Conservation (phyloP, 805 yeast genomes). For the Cyberlindnera saturnus region DNA sequence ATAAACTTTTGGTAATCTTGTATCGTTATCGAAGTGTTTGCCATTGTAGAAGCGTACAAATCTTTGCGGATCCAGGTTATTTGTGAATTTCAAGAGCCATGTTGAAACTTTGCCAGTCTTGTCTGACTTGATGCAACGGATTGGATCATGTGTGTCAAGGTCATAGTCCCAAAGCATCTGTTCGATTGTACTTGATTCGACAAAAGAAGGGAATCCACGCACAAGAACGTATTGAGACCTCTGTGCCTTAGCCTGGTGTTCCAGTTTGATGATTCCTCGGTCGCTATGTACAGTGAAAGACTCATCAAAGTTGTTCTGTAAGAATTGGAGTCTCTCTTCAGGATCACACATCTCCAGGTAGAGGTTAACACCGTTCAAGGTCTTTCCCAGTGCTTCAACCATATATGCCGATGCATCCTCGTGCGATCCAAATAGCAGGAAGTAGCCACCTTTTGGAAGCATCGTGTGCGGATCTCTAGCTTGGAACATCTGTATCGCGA, state of each 20-base stretch:
- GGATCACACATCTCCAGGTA: constrained; percentile 39
- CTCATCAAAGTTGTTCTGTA: constrained; percentile 1
- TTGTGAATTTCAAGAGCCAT: constrained; percentile 40
- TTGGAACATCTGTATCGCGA: constrained; percentile 34
- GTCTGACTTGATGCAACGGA: constrained; percentile 8
- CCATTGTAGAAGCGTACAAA: constrained; percentile 54
- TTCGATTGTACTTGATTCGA: constrained; percentile 30
- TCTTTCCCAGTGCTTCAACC: constrained; percentile 42
- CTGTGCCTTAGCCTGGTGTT: not conserved
- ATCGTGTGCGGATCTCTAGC: constrained; percentile 43
- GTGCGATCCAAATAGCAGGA: constrained; percentile 41
- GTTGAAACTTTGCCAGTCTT: constrained; percentile 5
- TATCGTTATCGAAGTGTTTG: constrained; percentile 24
- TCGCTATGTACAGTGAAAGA: not conserved
- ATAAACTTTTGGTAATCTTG: constrained; percentile 23
- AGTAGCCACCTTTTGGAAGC: constrained; percentile 42
- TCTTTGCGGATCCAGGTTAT: constrained; percentile 38
- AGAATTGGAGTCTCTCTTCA: constrained; percentile 1
- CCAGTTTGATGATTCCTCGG: not conserved
- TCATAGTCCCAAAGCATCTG: constrained; percentile 45
- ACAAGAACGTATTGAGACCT: constrained; percentile 32
- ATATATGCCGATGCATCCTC: constrained; percentile 47
- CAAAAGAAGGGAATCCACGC: constrained; percentile 40
- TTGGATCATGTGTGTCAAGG: constrained; percentile 25
- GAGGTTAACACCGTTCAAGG: constrained; percentile 44